A percentile compares a stretch with the other conserved stretches of the same genome.
These are phyloP conservation scores for Calendula officinalis DNA, from an alignment of 129 eudicot species.

Conservation along the genomic window DNA sequence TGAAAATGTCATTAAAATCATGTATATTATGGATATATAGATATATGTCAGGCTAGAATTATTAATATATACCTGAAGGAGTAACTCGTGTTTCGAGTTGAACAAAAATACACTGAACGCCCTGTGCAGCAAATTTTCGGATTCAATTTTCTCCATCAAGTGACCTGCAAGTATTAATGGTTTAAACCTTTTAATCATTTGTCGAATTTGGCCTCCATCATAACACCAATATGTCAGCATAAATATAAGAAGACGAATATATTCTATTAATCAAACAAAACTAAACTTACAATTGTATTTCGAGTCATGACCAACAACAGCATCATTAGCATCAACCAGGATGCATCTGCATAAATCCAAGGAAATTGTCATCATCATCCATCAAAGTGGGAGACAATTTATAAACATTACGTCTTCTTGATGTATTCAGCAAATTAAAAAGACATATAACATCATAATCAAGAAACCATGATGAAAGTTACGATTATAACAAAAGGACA, in stretches of 20 bases:
- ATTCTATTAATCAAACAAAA: neutral
- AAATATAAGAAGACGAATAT: neutral
- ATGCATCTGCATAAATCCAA: slow-evolving; percentile 61
- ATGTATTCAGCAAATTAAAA: too few relatives aligned
- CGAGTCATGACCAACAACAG: slow-evolving; percentile 75
- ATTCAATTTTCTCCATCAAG: slow-evolving; percentile 85
- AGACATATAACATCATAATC: too few relatives aligned
- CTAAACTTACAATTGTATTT: slow-evolving; percentile 75
- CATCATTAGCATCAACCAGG: slow-evolving; percentile 83
- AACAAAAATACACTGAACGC: slow-evolving; percentile 97
- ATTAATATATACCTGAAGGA: slow-evolving; percentile 71
- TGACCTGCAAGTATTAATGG: slow-evolving; percentile 59
- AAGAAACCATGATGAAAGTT: too few relatives aligned
- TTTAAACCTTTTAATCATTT: neutral
- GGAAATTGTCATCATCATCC: slow-evolving; percentile 8
- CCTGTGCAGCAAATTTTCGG: slow-evolving; percentile 80
- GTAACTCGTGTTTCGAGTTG: slow-evolving; percentile 84
- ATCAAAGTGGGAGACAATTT: neutral
- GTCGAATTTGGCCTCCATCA: neutral
- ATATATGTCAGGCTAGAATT: neutral
- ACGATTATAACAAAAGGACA: too few relatives aligned
- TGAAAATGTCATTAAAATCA: neutral
- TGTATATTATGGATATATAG: neutral
- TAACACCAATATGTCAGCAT: neutral
- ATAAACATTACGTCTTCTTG: too few relatives aligned